Evolutionary conservation across 192 early-diverging fungal genomes (phyloP).

Genomic region (Piromyces finnis): DNA sequence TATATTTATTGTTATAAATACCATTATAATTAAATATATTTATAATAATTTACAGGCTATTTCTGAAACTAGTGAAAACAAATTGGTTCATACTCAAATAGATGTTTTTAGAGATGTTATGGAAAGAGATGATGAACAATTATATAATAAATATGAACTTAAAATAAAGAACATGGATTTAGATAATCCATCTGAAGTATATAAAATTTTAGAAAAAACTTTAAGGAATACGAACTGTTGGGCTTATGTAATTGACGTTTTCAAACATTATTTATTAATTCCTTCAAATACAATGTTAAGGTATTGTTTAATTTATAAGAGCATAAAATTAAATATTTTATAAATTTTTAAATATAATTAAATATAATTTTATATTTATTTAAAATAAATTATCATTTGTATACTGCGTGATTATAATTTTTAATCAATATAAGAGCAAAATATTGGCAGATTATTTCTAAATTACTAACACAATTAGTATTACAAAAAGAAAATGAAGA

Average conservation of each 20-base stretch:
- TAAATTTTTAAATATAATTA: not conserved
- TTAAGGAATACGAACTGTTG: not conserved
- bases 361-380: not conserved
- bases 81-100: slow-evolving; percentile 29
- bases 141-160: slow-evolving; percentile 4
- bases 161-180: slow-evolving; percentile 6
- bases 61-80: slow-evolving; percentile 19
- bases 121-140: slow-evolving; percentile 26
- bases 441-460: slow-evolving; percentile 25
- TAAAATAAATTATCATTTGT: no score
- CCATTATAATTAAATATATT: no score
- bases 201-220: not conserved
- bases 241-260: not conserved
- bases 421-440: slow-evolving; percentile 18
- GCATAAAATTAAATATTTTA: not conserved
- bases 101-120: slow-evolving; percentile 25
- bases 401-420: no score
- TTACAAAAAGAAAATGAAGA: slow-evolving; percentile 21
- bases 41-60: not conserved
- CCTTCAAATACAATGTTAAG: not conserved
- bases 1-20: no score
- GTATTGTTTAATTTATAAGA: not conserved
- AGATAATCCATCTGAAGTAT: not conserved
- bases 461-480: slow-evolving; percentile 22
- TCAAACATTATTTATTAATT: not conserved